Evolutionary conservation across 345 rosid species (phyloP).

Genomic region (Citrus sp.): DNA sequence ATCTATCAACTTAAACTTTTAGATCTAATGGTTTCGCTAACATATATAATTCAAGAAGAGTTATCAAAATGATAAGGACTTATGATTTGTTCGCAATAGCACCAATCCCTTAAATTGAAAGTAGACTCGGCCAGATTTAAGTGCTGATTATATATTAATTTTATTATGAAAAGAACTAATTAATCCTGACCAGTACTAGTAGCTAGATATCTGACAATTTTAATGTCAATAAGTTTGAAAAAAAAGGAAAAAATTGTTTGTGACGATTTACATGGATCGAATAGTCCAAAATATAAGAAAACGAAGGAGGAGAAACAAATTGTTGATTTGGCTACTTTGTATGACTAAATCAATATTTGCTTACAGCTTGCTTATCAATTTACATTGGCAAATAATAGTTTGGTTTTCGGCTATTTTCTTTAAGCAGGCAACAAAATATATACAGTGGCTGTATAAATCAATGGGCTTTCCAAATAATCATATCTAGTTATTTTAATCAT

Average conservation of each 20-base stretch:
- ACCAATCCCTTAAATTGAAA: too few species aligned
- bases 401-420: not conserved
- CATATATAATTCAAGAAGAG: too few species aligned
- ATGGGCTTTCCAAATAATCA: not conserved
- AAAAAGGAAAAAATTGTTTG: too few species aligned
- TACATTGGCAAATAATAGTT: not conserved
- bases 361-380: not conserved
- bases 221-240: not conserved
- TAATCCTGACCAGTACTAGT: too few species aligned
- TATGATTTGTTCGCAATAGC: not conserved
- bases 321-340: not conserved
- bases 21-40: too few species aligned
- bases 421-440: not conserved
- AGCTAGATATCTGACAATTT: not conserved
- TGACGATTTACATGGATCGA: not conserved
- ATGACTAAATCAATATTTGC: not conserved
- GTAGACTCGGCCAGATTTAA: not conserved
- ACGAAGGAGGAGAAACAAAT: not conserved
- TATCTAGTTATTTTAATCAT: not conserved
- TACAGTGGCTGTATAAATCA: too few species aligned
- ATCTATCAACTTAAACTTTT: too few species aligned
- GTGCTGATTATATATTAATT: not conserved
- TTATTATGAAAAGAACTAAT: too few species aligned
- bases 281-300: too few species aligned
- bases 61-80: too few species aligned